Evolutionary conservation across 2,329 filamentous ascomycete genomes (phyloP), one percentile per base, ranked within the genome.

Genomic region (Epichloe uncinata): DNA sequence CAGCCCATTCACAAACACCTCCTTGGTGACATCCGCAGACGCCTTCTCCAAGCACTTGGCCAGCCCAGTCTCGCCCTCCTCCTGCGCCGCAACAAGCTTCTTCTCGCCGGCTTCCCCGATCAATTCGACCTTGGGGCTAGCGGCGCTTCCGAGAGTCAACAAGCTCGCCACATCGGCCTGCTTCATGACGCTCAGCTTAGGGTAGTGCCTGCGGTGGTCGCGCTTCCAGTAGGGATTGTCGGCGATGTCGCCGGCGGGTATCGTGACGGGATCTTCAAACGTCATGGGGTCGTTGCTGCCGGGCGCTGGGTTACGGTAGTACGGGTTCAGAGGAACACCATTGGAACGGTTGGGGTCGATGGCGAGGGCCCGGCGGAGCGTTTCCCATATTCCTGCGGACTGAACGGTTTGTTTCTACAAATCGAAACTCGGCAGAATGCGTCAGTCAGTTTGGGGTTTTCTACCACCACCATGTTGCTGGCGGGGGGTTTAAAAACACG

Each of bases 351-450:
- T 81, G 36, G 89, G 79, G 67, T 95, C 91, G 62, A 98, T 73
- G 58, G 88, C 81, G 58, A 96, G 69, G 59, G 84, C 66, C 58
- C 82, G 80, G 66, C 90, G 89, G 66, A 98, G 72, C 50, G 73
- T 73, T 64, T 91, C 89, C 86, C 88, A 97, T 68, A 97, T 73
- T 40, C 93, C 93, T 38, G 77, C 80, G 47, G 91, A 93, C 66
- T 95, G 87, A 56, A 97, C 74, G 36, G 90, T 95, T 73, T 98
- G 91, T 86, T 97, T 97, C 91, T 98, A 62, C 42, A 4, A 9
- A 30, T 30, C 26, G 26, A 3, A 30, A 30, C 26, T 30, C 26
- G 26, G 26, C 26, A 30, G 26, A 9, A 9, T 30, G 8, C 26
- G 26, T 35, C 35, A 22, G 34, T 35, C 13, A 7, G 26, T 30